Conservation (phyloP, 306 rosid genomes). For the Cucurbita moschata region DNA sequence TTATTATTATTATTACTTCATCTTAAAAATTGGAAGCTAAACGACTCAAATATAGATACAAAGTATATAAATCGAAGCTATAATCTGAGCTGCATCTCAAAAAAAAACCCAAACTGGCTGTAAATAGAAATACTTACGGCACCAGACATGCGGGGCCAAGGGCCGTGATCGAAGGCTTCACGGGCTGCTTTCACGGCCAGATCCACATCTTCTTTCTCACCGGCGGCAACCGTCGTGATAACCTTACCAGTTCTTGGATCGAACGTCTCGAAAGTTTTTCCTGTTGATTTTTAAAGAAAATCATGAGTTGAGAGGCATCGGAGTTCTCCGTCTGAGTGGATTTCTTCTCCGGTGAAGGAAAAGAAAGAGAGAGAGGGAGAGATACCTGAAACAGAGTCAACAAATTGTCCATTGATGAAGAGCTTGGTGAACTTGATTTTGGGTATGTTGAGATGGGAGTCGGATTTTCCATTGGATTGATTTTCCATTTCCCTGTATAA, state of each 20-base stretch:
- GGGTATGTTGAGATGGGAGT: constrained; percentile 25
- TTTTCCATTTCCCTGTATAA: constrained; percentile 18
- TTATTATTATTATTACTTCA: no score
- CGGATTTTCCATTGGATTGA: constrained; percentile 9
- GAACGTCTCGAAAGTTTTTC: constrained; percentile 62
- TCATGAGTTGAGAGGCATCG: no score
- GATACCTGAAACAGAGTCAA: constrained; percentile 44
- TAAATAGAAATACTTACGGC: constrained; percentile 22
- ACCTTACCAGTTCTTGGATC: constrained; percentile 66
- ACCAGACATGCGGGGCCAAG: constrained; percentile 82
- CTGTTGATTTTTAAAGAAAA: constrained; percentile 13
- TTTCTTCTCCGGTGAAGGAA: no score
- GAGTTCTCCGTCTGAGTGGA: no score
- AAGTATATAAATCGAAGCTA: no score
- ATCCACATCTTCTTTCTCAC: constrained; percentile 44
- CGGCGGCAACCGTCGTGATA: constrained; percentile 47
- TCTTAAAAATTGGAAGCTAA: neutral
- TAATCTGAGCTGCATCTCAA: neutral
- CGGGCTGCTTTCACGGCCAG: constrained; percentile 81
- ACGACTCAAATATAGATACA: neutral
- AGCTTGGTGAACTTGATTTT: constrained; percentile 72
- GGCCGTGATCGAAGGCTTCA: constrained; percentile 64
- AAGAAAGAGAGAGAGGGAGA: neutral
- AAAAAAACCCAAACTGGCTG: no score
- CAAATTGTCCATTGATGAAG: constrained; percentile 76